These are phyloP conservation scores for Penicillium ochrochloron DNA, from an alignment of 495 filamentous ascomycete genomes.

Conservation along the genomic window DNA sequence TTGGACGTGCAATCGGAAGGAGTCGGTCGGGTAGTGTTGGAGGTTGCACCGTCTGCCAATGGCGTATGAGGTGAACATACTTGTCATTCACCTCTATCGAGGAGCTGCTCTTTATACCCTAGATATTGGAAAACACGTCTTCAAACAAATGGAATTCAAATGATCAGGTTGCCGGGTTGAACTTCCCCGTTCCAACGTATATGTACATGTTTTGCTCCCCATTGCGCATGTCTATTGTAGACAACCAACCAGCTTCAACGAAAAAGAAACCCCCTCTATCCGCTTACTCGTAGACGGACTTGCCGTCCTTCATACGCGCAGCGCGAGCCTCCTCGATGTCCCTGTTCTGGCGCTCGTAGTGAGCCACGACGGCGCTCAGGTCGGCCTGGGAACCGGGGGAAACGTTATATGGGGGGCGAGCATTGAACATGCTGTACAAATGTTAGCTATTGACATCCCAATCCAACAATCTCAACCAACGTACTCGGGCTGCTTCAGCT, in stretches of 20 bases:
- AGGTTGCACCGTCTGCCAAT: conserved; percentile 33
- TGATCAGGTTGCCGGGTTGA: conserved; percentile 35
- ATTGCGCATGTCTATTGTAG: conserved; percentile 35
- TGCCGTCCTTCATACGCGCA: conserved; percentile 50
- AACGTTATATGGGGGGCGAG: conserved; percentile 66
- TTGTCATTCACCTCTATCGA: background rate
- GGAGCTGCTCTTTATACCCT: conserved; percentile 5
- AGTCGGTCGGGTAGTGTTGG: conserved; percentile 53
- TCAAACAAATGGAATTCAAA: conserved; percentile 37
- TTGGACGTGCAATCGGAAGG: conserved; percentile 59
- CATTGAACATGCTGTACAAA: conserved; percentile 49
- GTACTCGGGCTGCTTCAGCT: conserved; percentile 73
- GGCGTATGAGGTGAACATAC: background rate
- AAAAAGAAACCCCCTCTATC: conserved; percentile 23
- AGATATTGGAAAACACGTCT: conserved; percentile 6
- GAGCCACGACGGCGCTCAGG: conserved; percentile 62
- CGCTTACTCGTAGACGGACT: conserved; percentile 49
- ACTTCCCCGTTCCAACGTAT: conserved; percentile 39
- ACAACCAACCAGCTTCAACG: conserved; percentile 29
- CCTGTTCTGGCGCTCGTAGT: conserved; percentile 63
- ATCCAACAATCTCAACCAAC: conserved; percentile 29
- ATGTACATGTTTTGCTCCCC: conserved; percentile 46
- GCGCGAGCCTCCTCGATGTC: conserved; percentile 55
- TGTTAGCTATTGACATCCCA: background rate
- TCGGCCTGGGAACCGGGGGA: conserved; percentile 63